These are phyloP conservation scores for Antrodiella citrinella DNA, from an alignment of 768 basidiomycete genomes.

Conservation along the genomic window DNA sequence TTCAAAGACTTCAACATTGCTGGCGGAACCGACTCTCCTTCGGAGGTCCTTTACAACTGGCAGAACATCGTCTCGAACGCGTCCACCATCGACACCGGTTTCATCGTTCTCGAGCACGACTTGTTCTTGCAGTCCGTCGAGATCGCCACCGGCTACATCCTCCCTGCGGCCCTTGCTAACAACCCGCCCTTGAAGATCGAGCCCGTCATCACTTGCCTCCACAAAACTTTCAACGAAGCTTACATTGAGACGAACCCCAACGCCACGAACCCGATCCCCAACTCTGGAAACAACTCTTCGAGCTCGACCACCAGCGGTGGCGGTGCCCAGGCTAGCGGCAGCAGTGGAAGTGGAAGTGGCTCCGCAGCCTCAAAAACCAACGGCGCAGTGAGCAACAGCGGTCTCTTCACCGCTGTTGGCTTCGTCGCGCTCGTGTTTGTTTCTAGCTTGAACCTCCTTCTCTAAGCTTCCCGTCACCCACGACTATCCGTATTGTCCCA, in stretches of 20 bases:
- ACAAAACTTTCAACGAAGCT: slow-evolving; percentile 47
- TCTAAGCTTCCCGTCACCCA: too few species aligned
- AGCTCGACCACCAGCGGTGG: slow-evolving; percentile 15
- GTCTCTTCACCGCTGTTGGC: slow-evolving; percentile 5
- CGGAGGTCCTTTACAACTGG: slow-evolving; percentile 64
- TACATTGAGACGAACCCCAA: slow-evolving; percentile 84
- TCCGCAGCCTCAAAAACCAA: slow-evolving; percentile 7
- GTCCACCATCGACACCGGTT: slow-evolving; percentile 54
- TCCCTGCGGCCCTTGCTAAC: slow-evolving; percentile 70
- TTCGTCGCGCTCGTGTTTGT: slow-evolving; percentile 2
- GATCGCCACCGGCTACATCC: slow-evolving; percentile 78
- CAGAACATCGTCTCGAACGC: slow-evolving; percentile 62
- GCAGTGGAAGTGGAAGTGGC: slow-evolving; percentile 6
- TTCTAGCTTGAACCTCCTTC: too few species aligned
- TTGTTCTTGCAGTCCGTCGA: slow-evolving; percentile 81
- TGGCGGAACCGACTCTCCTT: slow-evolving; percentile 47
- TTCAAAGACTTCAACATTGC: slow-evolving; percentile 71
- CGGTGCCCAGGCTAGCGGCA: slow-evolving; percentile 24
- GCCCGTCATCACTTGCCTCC: slow-evolving; percentile 65
- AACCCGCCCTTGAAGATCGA: slow-evolving; percentile 57
- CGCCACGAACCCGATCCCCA: slow-evolving; percentile 44
- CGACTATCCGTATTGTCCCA: too few species aligned
- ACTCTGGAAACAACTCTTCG: not conserved
- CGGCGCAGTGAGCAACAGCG: slow-evolving; percentile 7
- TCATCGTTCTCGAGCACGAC: slow-evolving; percentile 86